Evolutionary conservation across 331 rosid genomes (phyloP).

Genomic region (Pyracantha coccinea): DNA sequence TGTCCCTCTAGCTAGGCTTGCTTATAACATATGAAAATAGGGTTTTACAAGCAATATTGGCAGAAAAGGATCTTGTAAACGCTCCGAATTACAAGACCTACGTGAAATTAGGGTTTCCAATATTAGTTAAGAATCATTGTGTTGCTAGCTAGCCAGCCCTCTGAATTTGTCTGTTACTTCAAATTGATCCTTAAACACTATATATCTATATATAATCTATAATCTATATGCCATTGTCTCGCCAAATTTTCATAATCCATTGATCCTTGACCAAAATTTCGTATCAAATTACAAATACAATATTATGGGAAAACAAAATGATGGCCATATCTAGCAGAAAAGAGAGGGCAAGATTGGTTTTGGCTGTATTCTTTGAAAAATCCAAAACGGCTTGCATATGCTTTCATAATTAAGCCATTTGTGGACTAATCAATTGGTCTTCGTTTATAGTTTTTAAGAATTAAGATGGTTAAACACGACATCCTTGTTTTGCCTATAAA

Average conservation of each 20-base stretch:
- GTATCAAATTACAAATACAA: slow-evolving; percentile 17
- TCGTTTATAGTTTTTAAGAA: neutral
- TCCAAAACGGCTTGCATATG: slow-evolving; percentile 7
- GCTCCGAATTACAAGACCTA: neutral
- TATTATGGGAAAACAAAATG: slow-evolving; percentile 1
- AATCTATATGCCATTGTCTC: slow-evolving; percentile 16
- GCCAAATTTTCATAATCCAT: slow-evolving; percentile 19
- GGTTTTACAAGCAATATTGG: neutral
- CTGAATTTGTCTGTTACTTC: neutral
- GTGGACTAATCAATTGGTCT: neutral
- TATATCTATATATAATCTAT: no score
- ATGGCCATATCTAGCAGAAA: slow-evolving; percentile 19
- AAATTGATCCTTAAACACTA: neutral
- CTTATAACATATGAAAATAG: neutral
- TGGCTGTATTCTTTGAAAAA: neutral
- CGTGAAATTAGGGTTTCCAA: neutral
- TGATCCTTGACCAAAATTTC: slow-evolving; percentile 24
- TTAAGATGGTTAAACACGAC: neutral
- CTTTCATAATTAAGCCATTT: neutral
- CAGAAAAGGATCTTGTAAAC: neutral
- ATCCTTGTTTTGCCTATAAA: neutral
- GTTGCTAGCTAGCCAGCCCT: neutral
- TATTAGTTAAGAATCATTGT: neutral
- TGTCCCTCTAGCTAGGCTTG: neutral
- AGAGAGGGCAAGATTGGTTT: neutral